Conservation (phyloP, 352 stramenopile species). For the Saprolegnia parasitica region DNA sequence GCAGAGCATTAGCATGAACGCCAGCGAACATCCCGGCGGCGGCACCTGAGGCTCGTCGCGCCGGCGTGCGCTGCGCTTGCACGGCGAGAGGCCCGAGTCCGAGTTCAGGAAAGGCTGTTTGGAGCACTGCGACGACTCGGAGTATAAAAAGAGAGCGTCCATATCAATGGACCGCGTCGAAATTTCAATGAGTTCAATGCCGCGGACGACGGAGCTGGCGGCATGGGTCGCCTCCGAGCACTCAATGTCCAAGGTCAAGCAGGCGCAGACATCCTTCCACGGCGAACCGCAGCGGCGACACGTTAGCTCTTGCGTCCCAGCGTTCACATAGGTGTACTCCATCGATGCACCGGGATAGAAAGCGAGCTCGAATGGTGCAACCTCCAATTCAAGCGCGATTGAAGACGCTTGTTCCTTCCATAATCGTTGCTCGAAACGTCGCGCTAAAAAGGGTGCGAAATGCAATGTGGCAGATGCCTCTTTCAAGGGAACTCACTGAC, state of each 20-base stretch:
- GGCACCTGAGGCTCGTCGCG: background rate
- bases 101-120: background rate
- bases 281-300: background rate
- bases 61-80: background rate
- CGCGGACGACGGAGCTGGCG: no score
- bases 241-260: background rate
- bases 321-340: background rate
- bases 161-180: background rate
- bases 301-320: background rate
- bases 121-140: background rate
- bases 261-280: background rate
- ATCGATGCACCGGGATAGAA: no score
- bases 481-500: no score
- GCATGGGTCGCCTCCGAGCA: no score
- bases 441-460: no score
- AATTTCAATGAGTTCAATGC: background rate
- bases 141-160: background rate
- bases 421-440: no score
- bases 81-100: background rate
- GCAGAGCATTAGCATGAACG: constrained; percentile 61
- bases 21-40: constrained; percentile 34
- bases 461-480: no score
- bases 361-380: no score
- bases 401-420: no score
- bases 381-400: no score